These are phyloP conservation scores for Colletotrichum sp. DNA, from an alignment of 2,329 filamentous ascomycete genomes.

Conservation along the genomic window DNA sequence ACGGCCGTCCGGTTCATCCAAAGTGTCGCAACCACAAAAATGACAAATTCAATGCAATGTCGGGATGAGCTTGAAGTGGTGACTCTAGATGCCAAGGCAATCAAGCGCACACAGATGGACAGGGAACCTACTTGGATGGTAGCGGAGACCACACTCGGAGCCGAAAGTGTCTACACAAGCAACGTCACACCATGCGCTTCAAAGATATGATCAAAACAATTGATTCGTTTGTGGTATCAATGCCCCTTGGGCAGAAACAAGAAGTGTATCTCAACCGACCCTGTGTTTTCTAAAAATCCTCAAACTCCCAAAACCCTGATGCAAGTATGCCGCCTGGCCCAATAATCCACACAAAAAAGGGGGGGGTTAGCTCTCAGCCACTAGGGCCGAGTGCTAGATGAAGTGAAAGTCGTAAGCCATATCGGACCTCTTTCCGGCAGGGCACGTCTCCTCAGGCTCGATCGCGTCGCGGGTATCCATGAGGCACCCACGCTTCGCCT, in stretches of 20 bases:
- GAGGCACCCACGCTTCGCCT: neutral
- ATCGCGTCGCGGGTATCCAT: neutral
- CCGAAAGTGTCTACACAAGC: neutral
- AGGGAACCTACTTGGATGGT: neutral
- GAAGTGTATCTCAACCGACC: neutral
- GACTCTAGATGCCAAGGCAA: neutral
- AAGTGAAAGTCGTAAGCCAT: neutral
- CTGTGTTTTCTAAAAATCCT: slow-evolving; percentile 5
- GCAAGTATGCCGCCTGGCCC: neutral
- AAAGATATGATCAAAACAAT: neutral
- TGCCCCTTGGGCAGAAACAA: neutral
- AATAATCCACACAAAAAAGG: neutral
- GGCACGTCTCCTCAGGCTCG: neutral
- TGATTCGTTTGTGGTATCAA: slow-evolving; percentile 5
- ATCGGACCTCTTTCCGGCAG: neutral
- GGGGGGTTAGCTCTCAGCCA: neutral
- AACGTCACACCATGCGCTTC: neutral
- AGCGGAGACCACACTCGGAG: neutral
- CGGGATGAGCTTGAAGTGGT: neutral
- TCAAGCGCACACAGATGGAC: neutral
- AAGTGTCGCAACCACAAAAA: neutral
- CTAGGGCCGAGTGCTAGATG: neutral
- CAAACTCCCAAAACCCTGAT: neutral
- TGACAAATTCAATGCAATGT: neutral
- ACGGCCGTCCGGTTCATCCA: neutral